A percentile compares a stretch with the other conserved stretches of the same genome.
phyloP scores from a whole-genome alignment of 495 filamentous ascomycete species.

The Penicillium verhagenii region DNA sequence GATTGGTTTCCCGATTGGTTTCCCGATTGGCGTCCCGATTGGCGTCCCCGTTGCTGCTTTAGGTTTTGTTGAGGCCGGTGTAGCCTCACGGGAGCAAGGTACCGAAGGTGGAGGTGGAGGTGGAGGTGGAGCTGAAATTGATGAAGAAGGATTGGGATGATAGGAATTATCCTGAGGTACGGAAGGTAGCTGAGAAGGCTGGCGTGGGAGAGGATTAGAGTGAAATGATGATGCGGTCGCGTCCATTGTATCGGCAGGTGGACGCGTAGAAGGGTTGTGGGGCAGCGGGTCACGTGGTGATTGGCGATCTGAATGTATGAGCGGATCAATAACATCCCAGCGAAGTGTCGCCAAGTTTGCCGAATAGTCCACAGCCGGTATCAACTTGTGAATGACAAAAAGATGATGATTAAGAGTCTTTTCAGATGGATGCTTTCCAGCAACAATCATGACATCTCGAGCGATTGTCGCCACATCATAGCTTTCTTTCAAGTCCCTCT shows the following conservation, averaged over 20 bases:
- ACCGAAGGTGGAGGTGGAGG: neutral
- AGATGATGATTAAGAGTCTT: conserved; percentile 60
- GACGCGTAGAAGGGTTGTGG: neutral
- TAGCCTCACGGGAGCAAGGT: neutral
- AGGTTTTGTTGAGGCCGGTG: neutral
- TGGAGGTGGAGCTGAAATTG: neutral
- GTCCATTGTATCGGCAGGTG: neutral
- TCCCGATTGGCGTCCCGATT: too few relatives aligned
- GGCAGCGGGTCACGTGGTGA: neutral
- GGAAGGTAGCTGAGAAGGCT: neutral
- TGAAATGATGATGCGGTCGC: neutral
- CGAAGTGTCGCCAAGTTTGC: conserved; percentile 61
- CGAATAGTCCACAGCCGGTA: conserved; percentile 38
- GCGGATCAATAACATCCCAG: conserved; percentile 64
- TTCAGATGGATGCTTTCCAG: conserved; percentile 59
- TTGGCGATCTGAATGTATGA: too few relatives aligned
- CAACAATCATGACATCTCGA: conserved; percentile 60
- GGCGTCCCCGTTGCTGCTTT: neutral
- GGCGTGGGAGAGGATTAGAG: neutral
- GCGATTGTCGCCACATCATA: conserved; percentile 67
- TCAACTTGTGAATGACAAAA: conserved; percentile 38
- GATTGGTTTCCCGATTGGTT: too few relatives aligned
- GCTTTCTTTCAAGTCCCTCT: conserved; percentile 26
- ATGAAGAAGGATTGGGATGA: neutral
- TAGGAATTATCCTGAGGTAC: too few relatives aligned